Evolutionary conservation across 768 basidiomycete genomes (phyloP), one percentile per base, ranked within the genome.

Genomic region (Boletellus sp.): DNA sequence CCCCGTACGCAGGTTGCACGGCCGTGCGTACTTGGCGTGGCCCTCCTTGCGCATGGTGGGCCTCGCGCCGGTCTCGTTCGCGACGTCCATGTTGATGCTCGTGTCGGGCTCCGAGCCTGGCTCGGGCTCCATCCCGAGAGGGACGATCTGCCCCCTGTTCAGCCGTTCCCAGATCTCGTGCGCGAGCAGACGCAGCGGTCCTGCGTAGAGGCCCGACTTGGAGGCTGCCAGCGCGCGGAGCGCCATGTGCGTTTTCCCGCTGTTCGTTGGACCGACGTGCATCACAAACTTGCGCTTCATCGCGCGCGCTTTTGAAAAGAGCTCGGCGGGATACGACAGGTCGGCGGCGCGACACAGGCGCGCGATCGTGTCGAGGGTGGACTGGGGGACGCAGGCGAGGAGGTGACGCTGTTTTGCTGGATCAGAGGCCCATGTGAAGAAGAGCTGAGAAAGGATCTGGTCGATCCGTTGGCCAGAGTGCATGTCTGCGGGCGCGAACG

Each of bases 251-350:
- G 95, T 99, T 72, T 99, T 99, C 26, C 95, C 96, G 54, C 90
- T 91, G 68, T 98, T 99, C 20, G 96, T 98, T 0, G 96, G 96
- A 0, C 95, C 96, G 35, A 99, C 92, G 60, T 99, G 95, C 76
- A 98, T 85, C 65, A 94, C 86, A 58, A 98, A 73, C 57, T 85
- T 90, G 17, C 94, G 79, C 16, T 74, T 77, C 54, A 84, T 70
- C 11, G 66, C 60, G 10, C 95, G 82, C 0, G 92, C 83, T 9
- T 45, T 16, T 0, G 71, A 61, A 58, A 64, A 83, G 11, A 70
- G 62, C 51, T 84, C 82, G 0, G 75, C 76, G 1, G 78, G 78
- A 49, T 70, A 74, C n/a, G 68, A 59, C 13, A 71, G 58, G 57
- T 78, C 71, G 0, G 76, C 72, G 2, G 74, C 68, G 5, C 59